Percentiles rank a stretch among this genome's conserved stretches.
Evolutionary conservation across 345 rosid genomes (phyloP).

Genomic region (Nasturtium officinale): DNA sequence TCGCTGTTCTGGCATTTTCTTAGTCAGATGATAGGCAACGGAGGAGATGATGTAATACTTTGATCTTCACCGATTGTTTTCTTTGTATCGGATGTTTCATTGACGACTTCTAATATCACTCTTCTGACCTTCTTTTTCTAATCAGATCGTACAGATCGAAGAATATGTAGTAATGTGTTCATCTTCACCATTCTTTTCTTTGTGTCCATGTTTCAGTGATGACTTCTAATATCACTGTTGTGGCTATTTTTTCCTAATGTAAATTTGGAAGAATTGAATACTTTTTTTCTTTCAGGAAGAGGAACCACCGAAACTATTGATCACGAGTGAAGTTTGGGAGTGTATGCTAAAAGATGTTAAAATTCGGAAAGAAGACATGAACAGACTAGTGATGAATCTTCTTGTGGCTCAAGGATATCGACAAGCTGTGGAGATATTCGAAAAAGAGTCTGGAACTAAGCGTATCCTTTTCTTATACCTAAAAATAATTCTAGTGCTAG

Average conservation of each 20-base stretch:
- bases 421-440: constrained; percentile 75
- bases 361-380: constrained; percentile 82
- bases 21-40: constrained; percentile 53
- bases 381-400: constrained; percentile 84
- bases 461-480: constrained; percentile 61
- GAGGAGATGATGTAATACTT: constrained; percentile 47
- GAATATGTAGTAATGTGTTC: constrained; percentile 45
- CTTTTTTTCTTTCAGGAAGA: neutral
- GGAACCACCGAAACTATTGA: constrained; percentile 47
- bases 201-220: neutral
- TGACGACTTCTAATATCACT: constrained; percentile 49
- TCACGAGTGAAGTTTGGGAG: constrained; percentile 74
- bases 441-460: constrained; percentile 82
- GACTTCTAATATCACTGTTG: constrained; percentile 53
- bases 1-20: no score
- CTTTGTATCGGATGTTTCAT: neutral
- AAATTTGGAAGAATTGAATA: neutral
- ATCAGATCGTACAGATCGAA: constrained; percentile 51
- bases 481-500: neutral
- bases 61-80: neutral
- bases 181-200: neutral
- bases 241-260: constrained; percentile 25
- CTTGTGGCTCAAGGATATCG: constrained; percentile 80
- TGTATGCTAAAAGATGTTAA: constrained; percentile 63
- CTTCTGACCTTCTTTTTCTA: constrained; percentile 47